Conservation (phyloP, 1,284 basidiomycete species). For the Trichosporon sp. region DNA sequence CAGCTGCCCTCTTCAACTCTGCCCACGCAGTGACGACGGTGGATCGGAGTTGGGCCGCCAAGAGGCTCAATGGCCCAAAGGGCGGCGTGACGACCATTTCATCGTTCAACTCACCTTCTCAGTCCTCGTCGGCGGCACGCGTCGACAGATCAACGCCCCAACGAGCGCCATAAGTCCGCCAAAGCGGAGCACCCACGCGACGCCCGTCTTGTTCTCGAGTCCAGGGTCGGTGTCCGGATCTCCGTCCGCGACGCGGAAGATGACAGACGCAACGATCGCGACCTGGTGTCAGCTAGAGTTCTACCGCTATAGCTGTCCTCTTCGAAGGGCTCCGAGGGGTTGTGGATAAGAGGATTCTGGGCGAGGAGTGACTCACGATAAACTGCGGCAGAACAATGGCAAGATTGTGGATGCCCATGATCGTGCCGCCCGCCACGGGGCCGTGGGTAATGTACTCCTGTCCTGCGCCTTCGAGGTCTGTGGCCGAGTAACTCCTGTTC, state of each 20-base stretch:
- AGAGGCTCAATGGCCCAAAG: too few relatives aligned
- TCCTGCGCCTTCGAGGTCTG: conserved; percentile 56
- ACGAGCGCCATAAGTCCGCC: conserved; percentile 80
- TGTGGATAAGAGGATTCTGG: too few relatives aligned
- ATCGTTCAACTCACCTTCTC: conserved; percentile 62
- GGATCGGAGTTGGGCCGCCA: too few relatives aligned
- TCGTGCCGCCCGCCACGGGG: conserved; percentile 83
- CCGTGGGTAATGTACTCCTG: conserved; percentile 60
- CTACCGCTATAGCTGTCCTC: too few relatives aligned
- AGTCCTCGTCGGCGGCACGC: conserved; percentile 80
- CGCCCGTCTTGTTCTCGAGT: conserved; percentile 76
- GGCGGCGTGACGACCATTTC: too few relatives aligned
- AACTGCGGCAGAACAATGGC: conserved; percentile 92
- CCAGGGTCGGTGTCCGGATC: conserved; percentile 58
- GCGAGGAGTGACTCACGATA: conserved; percentile 64
- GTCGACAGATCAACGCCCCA: conserved; percentile 73
- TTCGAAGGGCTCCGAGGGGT: too few relatives aligned
- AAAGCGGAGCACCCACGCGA: conserved; percentile 90
- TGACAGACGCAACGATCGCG: conserved; percentile 81
- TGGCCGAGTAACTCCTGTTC: conserved; percentile 63
- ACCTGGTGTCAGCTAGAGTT: conserved; percentile 62
- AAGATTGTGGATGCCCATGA: conserved; percentile 92
- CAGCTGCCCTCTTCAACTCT: too few relatives aligned
- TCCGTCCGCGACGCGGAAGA: conserved; percentile 76
- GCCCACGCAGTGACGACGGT: too few relatives aligned